A percentile compares a stretch with the other conserved stretches of the same genome.
phyloP scores from a whole-genome alignment of 345 rosid species.

The Boechera stricta region DNA sequence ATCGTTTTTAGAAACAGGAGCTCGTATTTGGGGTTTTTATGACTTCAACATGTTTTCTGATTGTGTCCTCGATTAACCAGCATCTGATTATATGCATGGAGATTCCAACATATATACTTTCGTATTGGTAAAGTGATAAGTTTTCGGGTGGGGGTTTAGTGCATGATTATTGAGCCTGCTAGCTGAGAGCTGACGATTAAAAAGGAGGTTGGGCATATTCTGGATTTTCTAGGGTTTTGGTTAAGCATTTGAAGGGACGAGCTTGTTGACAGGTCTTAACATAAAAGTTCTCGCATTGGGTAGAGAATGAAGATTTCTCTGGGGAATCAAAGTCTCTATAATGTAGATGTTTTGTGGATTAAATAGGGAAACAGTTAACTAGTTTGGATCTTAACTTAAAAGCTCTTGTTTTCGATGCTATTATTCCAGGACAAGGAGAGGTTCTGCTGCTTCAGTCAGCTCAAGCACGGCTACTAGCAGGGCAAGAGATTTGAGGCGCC shows the following conservation, averaged over 20 bases:
- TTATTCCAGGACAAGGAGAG: slow-evolving; percentile 68
- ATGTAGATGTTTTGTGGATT: slow-evolving; percentile 15
- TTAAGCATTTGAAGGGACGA: not conserved
- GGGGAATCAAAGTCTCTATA: slow-evolving; percentile 6
- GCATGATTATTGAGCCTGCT: slow-evolving; percentile 17
- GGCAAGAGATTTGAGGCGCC: slow-evolving; percentile 76
- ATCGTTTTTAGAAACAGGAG: not conserved
- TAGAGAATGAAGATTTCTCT: slow-evolving; percentile 11
- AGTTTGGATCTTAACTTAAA: slow-evolving; percentile 12
- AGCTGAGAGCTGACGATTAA: not conserved
- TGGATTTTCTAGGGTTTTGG: slow-evolving; percentile 9
- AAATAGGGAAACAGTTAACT: not conserved
- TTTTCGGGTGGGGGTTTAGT: not conserved
- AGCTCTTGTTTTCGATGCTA: slow-evolving; percentile 4
- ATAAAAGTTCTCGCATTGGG: not conserved
- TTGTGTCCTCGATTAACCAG: not conserved
- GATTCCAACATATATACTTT: not conserved
- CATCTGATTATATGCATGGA: slow-evolving; percentile 15
- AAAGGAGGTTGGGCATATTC: not conserved
- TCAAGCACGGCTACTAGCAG: slow-evolving; percentile 64
- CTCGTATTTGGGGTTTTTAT: not conserved
- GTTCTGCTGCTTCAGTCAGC: slow-evolving; percentile 74
- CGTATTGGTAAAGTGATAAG: slow-evolving; percentile 6
- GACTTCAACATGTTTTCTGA: too few relatives aligned
- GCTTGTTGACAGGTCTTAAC: slow-evolving; percentile 7